Conservation (phyloP, 176 grass and related monocot species). For the Musa troglodytarum region DNA sequence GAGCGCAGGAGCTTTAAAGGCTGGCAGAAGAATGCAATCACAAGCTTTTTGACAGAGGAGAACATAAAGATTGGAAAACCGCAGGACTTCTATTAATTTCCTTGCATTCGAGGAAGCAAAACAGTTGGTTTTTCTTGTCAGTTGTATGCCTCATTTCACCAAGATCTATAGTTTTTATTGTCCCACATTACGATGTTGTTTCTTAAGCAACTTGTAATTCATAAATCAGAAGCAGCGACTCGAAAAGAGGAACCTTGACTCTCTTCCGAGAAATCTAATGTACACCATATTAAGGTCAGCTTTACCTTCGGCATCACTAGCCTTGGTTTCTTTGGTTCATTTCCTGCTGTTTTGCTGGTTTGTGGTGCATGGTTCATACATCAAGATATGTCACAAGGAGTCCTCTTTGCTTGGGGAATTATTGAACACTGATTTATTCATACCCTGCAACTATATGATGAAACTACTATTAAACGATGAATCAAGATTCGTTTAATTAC, state of each 20-base stretch:
- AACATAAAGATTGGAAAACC: slow-evolving; percentile 78
- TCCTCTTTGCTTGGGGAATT: too few species aligned
- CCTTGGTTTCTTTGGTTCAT: not conserved
- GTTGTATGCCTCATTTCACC: not conserved
- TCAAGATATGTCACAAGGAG: not conserved
- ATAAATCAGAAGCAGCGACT: too few species aligned
- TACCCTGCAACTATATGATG: too few species aligned
- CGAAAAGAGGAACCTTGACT: too few species aligned
- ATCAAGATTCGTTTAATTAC: too few species aligned
- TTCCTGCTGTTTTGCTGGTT: not conserved
- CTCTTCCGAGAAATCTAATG: not conserved
- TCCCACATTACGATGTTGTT: too few species aligned
- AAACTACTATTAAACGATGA: too few species aligned
- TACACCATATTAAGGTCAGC: not conserved
- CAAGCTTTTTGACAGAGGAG: slow-evolving; percentile 54
- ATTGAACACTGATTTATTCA: too few species aligned
- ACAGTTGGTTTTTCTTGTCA: not conserved
- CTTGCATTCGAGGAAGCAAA: not conserved
- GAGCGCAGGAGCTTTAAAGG: slow-evolving; percentile 85
- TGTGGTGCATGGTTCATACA: too few species aligned
- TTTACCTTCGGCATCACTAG: not conserved
- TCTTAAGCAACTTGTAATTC: too few species aligned
- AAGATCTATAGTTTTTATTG: not conserved
- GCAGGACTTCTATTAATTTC: slow-evolving; percentile 34
- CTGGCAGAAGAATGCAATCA: slow-evolving; percentile 87